Conservation (phyloP, 208 protist genomes). For the Phytomonas francai region DNA sequence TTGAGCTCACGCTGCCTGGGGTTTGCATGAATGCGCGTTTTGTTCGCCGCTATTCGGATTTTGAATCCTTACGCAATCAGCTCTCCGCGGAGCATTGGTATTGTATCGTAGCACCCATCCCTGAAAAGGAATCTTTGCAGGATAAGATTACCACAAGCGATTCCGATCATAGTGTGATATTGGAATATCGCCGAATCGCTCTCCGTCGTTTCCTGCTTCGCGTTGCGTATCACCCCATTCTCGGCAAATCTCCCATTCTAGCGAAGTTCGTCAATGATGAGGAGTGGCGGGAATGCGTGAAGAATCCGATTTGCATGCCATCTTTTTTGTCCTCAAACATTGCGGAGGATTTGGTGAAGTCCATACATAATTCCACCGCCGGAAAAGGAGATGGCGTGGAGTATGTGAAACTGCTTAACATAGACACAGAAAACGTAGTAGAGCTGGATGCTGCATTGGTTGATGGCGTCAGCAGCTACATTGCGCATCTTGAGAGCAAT, state of each 20-base stretch:
- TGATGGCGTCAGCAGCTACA: slow-evolving; percentile 19
- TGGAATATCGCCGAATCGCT: slow-evolving; percentile 72
- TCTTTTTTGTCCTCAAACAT: slow-evolving; percentile 24
- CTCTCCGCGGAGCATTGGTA: slow-evolving; percentile 56
- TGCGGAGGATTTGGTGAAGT: slow-evolving; percentile 22
- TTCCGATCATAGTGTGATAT: slow-evolving; percentile 19
- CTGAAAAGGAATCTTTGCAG: slow-evolving; percentile 75
- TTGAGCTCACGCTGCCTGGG: slow-evolving; percentile 34
- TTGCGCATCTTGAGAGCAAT: slow-evolving; percentile 19
- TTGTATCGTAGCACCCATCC: slow-evolving; percentile 84
- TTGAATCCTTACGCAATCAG: slow-evolving; percentile 68
- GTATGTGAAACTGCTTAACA: background rate
- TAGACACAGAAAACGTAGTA: background rate
- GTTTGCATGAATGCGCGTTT: slow-evolving; percentile 26
- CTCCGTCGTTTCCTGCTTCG: slow-evolving; percentile 70
- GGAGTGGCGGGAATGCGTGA: slow-evolving; percentile 56
- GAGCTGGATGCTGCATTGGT: slow-evolving; percentile 21
- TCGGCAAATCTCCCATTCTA: slow-evolving; percentile 44
- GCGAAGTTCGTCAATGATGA: slow-evolving; percentile 71
- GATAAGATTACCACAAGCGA: slow-evolving; percentile 50
- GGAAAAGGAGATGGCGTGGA: background rate
- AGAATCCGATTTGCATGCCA: slow-evolving; percentile 24
- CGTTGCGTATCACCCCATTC: slow-evolving; percentile 62
- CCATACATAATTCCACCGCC: slow-evolving; percentile 9
- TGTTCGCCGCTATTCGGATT: slow-evolving; percentile 84